phyloP scores from a whole-genome alignment of 495 filamentous ascomycete genomes.

The Aspergillus egyptiacus region DNA sequence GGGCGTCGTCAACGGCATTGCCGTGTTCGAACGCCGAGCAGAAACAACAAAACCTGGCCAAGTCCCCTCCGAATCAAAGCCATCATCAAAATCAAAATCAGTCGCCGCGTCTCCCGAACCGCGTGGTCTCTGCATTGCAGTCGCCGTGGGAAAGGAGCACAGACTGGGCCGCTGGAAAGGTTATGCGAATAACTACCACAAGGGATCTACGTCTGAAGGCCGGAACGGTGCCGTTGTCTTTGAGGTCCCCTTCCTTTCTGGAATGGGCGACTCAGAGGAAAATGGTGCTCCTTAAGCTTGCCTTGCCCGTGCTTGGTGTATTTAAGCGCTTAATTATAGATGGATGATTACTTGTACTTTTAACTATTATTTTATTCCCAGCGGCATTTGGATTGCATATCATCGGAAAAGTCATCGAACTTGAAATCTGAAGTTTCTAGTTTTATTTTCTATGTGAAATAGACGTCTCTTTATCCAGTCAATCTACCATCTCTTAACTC shows the following conservation, averaged over 20 bases:
- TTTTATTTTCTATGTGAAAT: neutral
- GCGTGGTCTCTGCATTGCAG: constrained; percentile 73
- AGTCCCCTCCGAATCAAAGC: constrained; percentile 16
- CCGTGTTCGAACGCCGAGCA: constrained; percentile 62
- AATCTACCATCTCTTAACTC: no score
- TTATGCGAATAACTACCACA: constrained; percentile 36
- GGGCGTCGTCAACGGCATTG: constrained; percentile 81
- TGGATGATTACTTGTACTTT: constrained; percentile 9
- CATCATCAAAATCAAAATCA: constrained; percentile 51
- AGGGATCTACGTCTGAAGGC: constrained; percentile 48
- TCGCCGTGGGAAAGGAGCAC: constrained; percentile 79
- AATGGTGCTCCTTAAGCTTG: no score
- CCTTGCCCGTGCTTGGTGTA: constrained; percentile 5
- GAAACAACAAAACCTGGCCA: constrained; percentile 28
- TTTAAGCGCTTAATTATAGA: constrained; percentile 11
- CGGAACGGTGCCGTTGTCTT: constrained; percentile 77
- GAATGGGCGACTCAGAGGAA: constrained; percentile 2
- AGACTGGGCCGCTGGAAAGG: constrained; percentile 70
- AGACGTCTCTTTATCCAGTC: no score
- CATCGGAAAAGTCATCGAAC: constrained; percentile 4
- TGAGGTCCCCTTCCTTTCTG: constrained; percentile 55
- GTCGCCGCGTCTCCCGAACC: constrained; percentile 34
- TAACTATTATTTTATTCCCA: constrained; percentile 15
- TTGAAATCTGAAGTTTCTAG: no score
- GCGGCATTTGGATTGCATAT: constrained; percentile 20